Evolutionary conservation across 805 yeast genomes (phyloP).

Genomic region (Yamadazyma olivae): DNA sequence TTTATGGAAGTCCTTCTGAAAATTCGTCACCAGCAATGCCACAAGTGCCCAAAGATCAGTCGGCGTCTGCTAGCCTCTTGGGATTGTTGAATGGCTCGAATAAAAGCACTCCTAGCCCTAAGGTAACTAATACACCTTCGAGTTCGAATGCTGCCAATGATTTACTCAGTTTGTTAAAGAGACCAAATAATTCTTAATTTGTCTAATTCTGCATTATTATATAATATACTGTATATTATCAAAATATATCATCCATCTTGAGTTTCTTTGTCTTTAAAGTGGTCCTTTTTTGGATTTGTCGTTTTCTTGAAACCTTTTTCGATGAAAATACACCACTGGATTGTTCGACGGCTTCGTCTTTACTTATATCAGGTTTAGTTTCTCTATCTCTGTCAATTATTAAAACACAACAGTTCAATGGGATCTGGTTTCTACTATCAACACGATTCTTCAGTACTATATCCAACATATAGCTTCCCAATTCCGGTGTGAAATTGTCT

Average conservation of each 20-base stretch:
- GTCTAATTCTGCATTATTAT: no score
- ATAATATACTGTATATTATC: conserved; percentile 2
- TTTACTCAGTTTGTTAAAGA: conserved; percentile 19
- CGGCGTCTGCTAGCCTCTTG: conserved; percentile 14
- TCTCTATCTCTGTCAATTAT: conserved; percentile 5
- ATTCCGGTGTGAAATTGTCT: conserved; percentile 3
- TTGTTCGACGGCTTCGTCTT: not conserved
- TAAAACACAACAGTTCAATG: conserved; percentile 3
- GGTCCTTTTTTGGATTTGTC: not conserved
- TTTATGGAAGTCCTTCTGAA: conserved; percentile 4
- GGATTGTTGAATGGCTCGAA: conserved; percentile 8
- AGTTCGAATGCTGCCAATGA: conserved; percentile 17
- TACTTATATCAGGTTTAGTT: conserved; percentile 1
- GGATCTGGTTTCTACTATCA: conserved; percentile 3
- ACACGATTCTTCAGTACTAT: conserved; percentile 8
- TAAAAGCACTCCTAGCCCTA: not conserved
- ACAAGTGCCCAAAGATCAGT: conserved; percentile 1
- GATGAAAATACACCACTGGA: conserved; percentile 2
- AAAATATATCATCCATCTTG: conserved; percentile 1
- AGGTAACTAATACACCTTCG: conserved; percentile 1
- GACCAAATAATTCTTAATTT: conserved; percentile 7
- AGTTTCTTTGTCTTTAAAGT: not conserved
- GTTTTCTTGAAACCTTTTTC: conserved; percentile 1
- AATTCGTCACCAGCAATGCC: conserved; percentile 1
- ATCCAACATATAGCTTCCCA: conserved; percentile 4